phyloP scores from a whole-genome alignment of 176 grass and related monocot genomes.

The Eleusine indica region DNA sequence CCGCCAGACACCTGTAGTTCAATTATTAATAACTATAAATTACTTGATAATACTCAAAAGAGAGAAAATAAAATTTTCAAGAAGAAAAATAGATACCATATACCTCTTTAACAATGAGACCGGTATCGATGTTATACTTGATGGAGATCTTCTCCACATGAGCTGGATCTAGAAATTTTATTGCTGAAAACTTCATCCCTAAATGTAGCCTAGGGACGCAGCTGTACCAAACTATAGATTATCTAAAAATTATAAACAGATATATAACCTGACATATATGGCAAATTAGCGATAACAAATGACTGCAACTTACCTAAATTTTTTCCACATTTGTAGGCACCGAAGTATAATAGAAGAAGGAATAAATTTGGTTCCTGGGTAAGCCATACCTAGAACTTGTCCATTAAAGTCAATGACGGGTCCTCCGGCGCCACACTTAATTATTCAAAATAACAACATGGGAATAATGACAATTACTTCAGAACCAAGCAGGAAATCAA shows the following conservation, averaged over 20 bases:
- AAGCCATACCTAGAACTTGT: background rate
- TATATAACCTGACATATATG: too few species aligned
- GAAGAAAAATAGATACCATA: too few species aligned
- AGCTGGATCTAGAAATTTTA: background rate
- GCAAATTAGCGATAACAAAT: background rate
- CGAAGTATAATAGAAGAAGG: background rate
- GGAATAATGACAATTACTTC: background rate
- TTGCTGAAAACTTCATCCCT: background rate
- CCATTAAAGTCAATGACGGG: background rate
- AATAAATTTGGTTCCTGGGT: background rate
- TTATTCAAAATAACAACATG: background rate
- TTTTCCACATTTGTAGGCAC: background rate
- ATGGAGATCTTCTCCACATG: background rate
- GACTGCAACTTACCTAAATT: background rate
- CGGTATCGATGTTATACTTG: background rate
- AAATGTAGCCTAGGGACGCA: background rate
- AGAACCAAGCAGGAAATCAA: background rate
- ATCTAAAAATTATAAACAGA: too few species aligned
- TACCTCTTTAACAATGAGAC: constrained; percentile 15
- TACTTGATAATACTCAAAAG: too few species aligned
- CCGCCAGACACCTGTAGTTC: too few species aligned
- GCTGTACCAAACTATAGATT: background rate
- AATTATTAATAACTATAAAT: too few species aligned
- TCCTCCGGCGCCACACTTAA: background rate
- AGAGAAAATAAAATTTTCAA: too few species aligned